Base-by-base conservation (phyloP, 495 filamentous ascomycete species). In the Penicillium lividum region DNA sequence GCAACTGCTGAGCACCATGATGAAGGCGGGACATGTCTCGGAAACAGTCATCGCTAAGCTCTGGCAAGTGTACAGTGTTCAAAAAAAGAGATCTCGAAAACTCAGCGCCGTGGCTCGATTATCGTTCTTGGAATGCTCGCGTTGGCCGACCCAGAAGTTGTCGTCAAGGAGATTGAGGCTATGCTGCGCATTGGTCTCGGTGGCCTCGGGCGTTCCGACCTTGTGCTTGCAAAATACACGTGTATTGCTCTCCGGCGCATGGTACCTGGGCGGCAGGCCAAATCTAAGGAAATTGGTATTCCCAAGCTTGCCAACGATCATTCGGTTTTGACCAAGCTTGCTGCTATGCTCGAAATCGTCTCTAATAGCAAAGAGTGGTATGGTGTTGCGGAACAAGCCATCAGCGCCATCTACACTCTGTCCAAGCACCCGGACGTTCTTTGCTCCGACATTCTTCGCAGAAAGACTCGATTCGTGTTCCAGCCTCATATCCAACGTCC, bases 41-140 rank as follows among this genome's bases (percentile, higher is more conserved):
- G 92, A 97, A 31, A 77, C 89, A 4, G 93, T 99, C 22, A 79
- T 97, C 42, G 83, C 88, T 15, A 99, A 98, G 70, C 76, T 99
- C 3, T 99, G 95, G 94, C 92, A 97, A 68, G 91, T 98, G 2
- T 99, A 98, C 65, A 91, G 93, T 31, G 85, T 97, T 25, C 92
- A 96, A 93, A 88, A 73, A 87, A 89, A 59, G 92, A 97, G 54
- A 97, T 97, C 43, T 97, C 93, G 3, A 88, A 84, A 67, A 92
- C 84, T n/a, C 95, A 98, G 69, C 83, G 94, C 56, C 83, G 93
- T 13, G 94, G 94, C 29, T 85, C 94, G 22, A 97, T 99, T 67
- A 97, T 98, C 60, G 90, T 99, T 4, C 79, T 99, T 15, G 93
- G 95, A 18, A 99, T 99, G 95, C 82, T 99, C 25, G 93, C 95